Evolutionary conservation across 345 rosid genomes (phyloP).

Genomic region (Eucalyptus brandiana): DNA sequence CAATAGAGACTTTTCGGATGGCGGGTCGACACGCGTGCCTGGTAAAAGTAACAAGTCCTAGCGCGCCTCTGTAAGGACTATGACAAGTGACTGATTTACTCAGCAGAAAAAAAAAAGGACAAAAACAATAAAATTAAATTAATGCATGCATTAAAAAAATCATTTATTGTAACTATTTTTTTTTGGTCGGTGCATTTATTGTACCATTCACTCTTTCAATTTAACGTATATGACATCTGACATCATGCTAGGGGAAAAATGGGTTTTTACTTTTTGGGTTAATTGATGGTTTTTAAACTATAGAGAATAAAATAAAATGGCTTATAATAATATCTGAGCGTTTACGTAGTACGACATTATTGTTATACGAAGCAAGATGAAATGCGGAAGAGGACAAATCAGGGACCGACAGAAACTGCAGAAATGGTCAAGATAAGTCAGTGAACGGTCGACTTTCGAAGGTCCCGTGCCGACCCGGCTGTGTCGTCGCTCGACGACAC

Average conservation of each 20-base stretch:
- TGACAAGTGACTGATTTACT: neutral
- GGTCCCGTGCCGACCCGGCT: neutral
- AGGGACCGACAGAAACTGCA: neutral
- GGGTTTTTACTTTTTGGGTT: neutral
- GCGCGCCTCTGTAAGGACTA: neutral
- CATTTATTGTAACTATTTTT: neutral
- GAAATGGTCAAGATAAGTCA: neutral
- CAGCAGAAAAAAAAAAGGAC: neutral
- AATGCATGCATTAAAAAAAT: neutral
- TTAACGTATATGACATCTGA: neutral
- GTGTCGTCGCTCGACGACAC: neutral
- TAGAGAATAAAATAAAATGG: neutral
- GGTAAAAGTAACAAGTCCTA: neutral
- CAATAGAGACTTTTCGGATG: neutral
- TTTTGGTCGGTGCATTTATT: neutral
- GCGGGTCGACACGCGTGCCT: neutral
- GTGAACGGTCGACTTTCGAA: constrained; percentile 7
- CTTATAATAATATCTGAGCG: neutral
- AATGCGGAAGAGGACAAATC: neutral
- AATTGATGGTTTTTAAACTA: neutral
- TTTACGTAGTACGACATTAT: neutral
- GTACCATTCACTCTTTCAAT: neutral
- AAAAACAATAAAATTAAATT: neutral
- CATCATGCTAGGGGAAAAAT: neutral
- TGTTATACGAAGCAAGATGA: neutral